A percentile compares a stretch with the other conserved stretches of the same genome.
phyloP scores from a whole-genome alignment of 2,329 filamentous ascomycete species.

The Diaporthe citrichinensis region DNA sequence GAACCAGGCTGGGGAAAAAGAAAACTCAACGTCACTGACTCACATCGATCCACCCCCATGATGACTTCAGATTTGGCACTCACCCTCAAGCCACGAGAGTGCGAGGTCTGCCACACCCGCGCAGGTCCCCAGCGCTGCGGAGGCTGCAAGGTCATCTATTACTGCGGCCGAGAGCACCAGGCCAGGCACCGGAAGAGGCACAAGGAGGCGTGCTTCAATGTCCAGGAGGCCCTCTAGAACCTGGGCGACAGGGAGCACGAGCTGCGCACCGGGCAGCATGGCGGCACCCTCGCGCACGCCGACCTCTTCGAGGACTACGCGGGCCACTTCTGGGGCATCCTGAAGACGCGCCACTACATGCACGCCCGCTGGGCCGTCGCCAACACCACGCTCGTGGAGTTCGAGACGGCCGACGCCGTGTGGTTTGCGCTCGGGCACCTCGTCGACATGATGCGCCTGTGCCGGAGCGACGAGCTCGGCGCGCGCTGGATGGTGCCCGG shows the following conservation, averaged over 20 bases:
- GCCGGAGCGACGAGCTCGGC: conserved; percentile 45
- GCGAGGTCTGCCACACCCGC: neutral
- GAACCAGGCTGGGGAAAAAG: too few species aligned
- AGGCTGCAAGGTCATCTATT: conserved; percentile 40
- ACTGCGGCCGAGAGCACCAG: conserved; percentile 48
- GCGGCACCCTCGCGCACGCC: too few species aligned
- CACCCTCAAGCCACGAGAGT: neutral
- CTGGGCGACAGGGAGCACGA: conserved; percentile 45
- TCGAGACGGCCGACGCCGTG: conserved; percentile 51
- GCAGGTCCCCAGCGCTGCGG: neutral
- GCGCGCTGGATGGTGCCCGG: conserved; percentile 44
- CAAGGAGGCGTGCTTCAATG: conserved; percentile 46
- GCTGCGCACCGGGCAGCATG: conserved; percentile 41
- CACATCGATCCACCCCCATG: neutral
- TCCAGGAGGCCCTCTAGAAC: conserved; percentile 38
- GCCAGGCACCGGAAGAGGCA: conserved; percentile 43
- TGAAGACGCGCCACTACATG: conserved; percentile 55
- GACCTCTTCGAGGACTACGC: conserved; percentile 50
- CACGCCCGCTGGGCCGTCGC: conserved; percentile 48
- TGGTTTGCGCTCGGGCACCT: too few species aligned
- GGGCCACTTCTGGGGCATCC: conserved; percentile 52
- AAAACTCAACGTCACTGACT: too few species aligned
- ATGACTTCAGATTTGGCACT: neutral
- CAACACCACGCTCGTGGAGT: conserved; percentile 46
- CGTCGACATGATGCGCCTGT: conserved; percentile 34